phyloP scores from a whole-genome alignment of 1,284 basidiomycete species.

The Ustilago cynodontis region DNA sequence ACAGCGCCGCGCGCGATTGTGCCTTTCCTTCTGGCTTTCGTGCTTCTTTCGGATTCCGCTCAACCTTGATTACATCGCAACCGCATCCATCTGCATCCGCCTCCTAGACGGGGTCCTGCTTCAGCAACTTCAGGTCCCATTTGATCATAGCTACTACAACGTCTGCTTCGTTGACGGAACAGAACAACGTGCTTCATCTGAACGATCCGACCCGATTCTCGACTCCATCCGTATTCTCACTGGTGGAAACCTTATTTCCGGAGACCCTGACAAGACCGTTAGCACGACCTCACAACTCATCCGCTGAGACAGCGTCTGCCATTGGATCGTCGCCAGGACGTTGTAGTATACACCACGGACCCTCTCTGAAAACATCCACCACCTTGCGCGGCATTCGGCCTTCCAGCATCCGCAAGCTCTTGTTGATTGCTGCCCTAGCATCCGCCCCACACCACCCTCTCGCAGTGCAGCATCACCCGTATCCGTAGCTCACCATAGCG shows the following conservation, averaged over 20 bases:
- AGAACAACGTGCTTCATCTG: slow-evolving; percentile 11
- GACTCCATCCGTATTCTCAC: background rate
- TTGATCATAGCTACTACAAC: background rate
- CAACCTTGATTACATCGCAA: background rate
- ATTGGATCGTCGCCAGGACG: background rate
- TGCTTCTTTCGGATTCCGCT: background rate
- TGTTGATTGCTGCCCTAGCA: background rate
- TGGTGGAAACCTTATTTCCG: background rate
- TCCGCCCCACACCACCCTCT: background rate
- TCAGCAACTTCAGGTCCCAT: background rate
- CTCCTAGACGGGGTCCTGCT: background rate
- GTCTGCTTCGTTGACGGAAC: background rate
- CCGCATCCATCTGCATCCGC: slow-evolving; percentile 4
- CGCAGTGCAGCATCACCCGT: background rate
- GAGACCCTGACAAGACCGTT: background rate
- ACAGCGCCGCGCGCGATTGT: background rate
- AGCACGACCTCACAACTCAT: background rate
- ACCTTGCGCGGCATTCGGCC: background rate
- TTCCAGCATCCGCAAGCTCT: slow-evolving; percentile 3
- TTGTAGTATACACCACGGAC: background rate
- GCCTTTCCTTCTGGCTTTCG: slow-evolving; percentile 3
- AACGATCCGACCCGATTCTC: background rate
- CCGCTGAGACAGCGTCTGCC: background rate
- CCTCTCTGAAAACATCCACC: background rate
- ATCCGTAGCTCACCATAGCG: slow-evolving; percentile 5